A percentile compares a stretch with the other conserved stretches of the same genome.
Evolutionary conservation across 2,329 filamentous ascomycete genomes (phyloP).

Genomic region (Pyrenophora tritici-repentis): DNA sequence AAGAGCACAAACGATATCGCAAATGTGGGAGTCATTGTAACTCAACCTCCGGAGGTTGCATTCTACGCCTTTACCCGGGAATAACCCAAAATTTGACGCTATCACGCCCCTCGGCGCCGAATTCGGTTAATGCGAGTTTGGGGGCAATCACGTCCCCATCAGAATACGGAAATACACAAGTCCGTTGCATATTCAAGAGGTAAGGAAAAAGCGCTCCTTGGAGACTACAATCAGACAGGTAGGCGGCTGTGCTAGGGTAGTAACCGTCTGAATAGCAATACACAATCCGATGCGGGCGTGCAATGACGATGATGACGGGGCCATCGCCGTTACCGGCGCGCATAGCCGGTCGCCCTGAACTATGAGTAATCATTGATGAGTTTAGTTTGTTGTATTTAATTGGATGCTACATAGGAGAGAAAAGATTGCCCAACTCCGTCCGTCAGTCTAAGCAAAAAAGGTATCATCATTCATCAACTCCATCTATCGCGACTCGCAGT

Average conservation of each 20-base stretch:
- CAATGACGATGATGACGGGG: too few relatives aligned
- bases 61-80: slow-evolving; percentile 12
- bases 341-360: neutral
- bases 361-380: neutral
- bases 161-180: too few relatives aligned
- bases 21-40: neutral
- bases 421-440: slow-evolving; percentile 19
- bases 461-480: slow-evolving; percentile 25
- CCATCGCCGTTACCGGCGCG: neutral
- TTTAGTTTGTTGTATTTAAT: slow-evolving; percentile 3
- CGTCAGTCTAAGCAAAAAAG: slow-evolving; percentile 38
- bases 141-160: neutral
- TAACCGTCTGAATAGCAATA: too few relatives aligned
- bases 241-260: too few relatives aligned
- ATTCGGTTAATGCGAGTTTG: neutral
- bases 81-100: slow-evolving; percentile 25
- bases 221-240: too few relatives aligned
- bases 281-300: too few relatives aligned
- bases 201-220: too few relatives aligned
- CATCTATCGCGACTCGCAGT: slow-evolving; percentile 57
- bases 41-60: neutral
- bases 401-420: slow-evolving; percentile 28
- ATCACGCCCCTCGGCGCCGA: slow-evolving; percentile 2
- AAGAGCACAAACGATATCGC: neutral
- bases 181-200: too few relatives aligned